Evolutionary conservation across 768 basidiomycete genomes (phyloP).

Genomic region (Lentinula edodes): DNA sequence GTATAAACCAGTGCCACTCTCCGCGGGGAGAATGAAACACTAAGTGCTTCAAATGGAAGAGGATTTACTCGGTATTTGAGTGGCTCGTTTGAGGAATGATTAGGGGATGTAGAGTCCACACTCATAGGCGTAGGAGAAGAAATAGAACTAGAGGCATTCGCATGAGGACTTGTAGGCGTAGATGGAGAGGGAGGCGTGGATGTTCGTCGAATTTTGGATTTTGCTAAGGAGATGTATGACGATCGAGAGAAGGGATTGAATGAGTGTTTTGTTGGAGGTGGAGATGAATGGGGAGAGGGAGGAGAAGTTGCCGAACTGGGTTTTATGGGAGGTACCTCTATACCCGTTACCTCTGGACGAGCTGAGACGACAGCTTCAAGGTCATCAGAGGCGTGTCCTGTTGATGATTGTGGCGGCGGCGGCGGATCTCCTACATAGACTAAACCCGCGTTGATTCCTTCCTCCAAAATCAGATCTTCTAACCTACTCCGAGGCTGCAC

Average conservation of each 20-base stretch:
- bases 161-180: not conserved
- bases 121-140: not conserved
- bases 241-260: constrained; percentile 5
- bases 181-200: not conserved
- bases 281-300: not conserved
- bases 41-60: constrained; percentile 31
- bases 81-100: not conserved
- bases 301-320: not conserved
- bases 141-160: not conserved
- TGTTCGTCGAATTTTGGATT: constrained; percentile 2
- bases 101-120: not conserved
- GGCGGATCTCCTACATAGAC: not conserved
- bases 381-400: not conserved
- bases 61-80: constrained; percentile 12
- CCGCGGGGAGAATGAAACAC: constrained; percentile 37
- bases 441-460: constrained; percentile 33
- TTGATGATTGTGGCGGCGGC: not conserved
- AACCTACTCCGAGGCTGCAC: constrained; percentile 67
- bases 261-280: not conserved
- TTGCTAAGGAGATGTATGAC: constrained; percentile 5
- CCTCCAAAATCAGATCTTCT: constrained; percentile 61
- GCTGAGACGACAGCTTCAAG: not conserved
- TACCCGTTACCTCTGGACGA: not conserved
- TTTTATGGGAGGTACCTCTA: not conserved
- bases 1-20: constrained; percentile 33